These are phyloP conservation scores for Achaetomiella virescens DNA, from an alignment of 495 filamentous ascomycete species.

Conservation along the genomic window DNA sequence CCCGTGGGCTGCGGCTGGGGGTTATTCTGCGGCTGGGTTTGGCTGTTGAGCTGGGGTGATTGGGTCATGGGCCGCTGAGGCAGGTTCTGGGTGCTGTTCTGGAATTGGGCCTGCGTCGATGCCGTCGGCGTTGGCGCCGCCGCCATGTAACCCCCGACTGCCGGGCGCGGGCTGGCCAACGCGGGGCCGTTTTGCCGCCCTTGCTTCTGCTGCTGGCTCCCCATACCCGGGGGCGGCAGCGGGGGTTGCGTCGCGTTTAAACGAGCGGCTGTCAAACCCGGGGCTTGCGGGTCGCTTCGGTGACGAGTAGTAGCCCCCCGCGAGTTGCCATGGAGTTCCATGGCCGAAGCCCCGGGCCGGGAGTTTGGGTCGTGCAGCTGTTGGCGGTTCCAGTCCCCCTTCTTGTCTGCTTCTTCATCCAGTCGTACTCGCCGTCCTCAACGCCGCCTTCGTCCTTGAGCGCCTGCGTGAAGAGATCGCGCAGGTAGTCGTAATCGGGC, in stretches of 20 bases:
- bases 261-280: constrained; percentile 72
- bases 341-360: constrained; percentile 66
- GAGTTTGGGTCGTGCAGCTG: constrained; percentile 65
- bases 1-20: constrained; percentile 46
- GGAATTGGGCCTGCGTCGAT: constrained; percentile 85
- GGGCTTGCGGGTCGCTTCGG: constrained; percentile 47
- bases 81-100: constrained; percentile 80
- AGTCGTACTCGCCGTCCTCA: constrained; percentile 98
- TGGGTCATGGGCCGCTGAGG: constrained; percentile 59
- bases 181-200: constrained; percentile 74
- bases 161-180: constrained; percentile 67
- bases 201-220: constrained; percentile 67
- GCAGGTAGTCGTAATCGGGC: constrained; percentile 96
- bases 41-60: constrained; percentile 46
- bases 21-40: constrained; percentile 35
- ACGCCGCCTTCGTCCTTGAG: constrained; percentile 90
- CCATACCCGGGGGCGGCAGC: constrained; percentile 66
- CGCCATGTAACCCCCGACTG: constrained; percentile 60
- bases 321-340: constrained; percentile 63
- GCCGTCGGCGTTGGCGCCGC: constrained; percentile 60
- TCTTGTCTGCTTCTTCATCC: constrained; percentile 99
- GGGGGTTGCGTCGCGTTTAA: constrained; percentile 95
- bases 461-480: constrained; percentile 94
- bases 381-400: constrained; percentile 69
- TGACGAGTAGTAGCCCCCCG: constrained; percentile 54